Percentiles rank a stretch among this genome's conserved stretches.
These are phyloP conservation scores for Gaultheria prostrata DNA, from an alignment of 148 eudicot genomes.

Conservation along the genomic window DNA sequence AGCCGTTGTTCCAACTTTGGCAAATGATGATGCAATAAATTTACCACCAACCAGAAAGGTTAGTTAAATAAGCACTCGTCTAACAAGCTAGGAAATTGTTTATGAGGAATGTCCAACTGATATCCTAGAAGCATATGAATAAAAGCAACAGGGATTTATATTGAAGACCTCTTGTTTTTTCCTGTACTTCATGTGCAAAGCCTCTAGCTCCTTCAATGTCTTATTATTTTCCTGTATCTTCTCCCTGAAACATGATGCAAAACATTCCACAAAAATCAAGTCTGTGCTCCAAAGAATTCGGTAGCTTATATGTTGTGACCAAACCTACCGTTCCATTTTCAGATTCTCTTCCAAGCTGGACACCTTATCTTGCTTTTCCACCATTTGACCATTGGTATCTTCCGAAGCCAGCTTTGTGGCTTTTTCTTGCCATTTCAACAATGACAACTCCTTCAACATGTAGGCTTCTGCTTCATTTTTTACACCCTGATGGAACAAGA, in stretches of 20 bases:
- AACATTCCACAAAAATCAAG: neutral
- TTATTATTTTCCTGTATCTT: constrained; percentile 62
- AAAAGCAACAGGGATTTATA: neutral
- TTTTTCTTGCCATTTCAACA: constrained; percentile 93
- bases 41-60: neutral
- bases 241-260: constrained; percentile 43
- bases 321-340: constrained; percentile 60
- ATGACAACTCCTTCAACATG: constrained; percentile 83
- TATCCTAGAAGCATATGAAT: neutral
- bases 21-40: neutral
- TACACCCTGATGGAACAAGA: constrained; percentile 48
- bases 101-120: neutral
- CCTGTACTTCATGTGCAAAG: constrained; percentile 63
- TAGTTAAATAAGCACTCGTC: neutral
- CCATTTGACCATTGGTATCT: constrained; percentile 49
- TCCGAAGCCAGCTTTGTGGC: constrained; percentile 78
- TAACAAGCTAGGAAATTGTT: neutral
- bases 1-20: neutral
- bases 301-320: neutral
- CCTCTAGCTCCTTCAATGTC: constrained; percentile 75
- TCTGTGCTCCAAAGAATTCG: neutral
- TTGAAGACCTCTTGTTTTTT: constrained; percentile 73
- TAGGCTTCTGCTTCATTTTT: constrained; percentile 95
- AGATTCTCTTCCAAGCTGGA: constrained; percentile 66
- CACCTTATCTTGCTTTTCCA: constrained; percentile 50